Evolutionary conservation across 176 grass and related monocot species (phyloP).

Genomic region (Ensete ventricosum): DNA sequence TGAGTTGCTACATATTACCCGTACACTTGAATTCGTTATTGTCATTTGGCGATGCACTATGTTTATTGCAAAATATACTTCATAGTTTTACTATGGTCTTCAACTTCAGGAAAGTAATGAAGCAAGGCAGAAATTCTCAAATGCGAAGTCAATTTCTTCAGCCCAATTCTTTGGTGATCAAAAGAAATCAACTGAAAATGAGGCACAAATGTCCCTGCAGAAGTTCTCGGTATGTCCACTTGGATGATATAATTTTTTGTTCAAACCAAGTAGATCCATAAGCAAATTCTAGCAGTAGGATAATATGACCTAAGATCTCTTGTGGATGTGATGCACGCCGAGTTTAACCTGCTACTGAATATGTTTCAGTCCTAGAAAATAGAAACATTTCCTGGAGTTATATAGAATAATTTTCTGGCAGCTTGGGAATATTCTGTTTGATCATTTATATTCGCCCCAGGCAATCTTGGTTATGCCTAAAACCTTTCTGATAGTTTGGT

Average conservation of each 20-base stretch:
- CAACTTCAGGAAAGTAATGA: constrained; percentile 72
- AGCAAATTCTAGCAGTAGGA: not conserved
- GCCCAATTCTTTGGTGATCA: constrained; percentile 77
- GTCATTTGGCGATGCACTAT: no score
- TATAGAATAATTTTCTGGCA: no score
- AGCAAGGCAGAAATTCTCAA: constrained; percentile 85
- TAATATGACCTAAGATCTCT: not conserved
- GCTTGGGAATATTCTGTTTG: no score
- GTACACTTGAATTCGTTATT: no score
- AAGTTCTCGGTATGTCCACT: constrained; percentile 64
- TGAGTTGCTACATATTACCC: no score
- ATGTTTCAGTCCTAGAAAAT: no score
- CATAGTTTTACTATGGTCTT: not conserved
- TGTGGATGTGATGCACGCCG: not conserved
- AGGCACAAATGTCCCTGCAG: constrained; percentile 69
- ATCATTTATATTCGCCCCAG: no score
- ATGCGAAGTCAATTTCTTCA: constrained; percentile 88
- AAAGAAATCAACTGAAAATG: constrained; percentile 34
- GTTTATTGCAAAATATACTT: no score
- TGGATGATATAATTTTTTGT: not conserved
- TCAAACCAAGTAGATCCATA: not conserved
- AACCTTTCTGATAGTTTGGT: not conserved
- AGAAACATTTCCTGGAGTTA: no score
- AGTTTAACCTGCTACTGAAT: no score
- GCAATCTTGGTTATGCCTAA: no score